Evolutionary conservation across 2,329 filamentous ascomycete genomes (phyloP).

Genomic region (Cadophora luteo-olivacea): DNA sequence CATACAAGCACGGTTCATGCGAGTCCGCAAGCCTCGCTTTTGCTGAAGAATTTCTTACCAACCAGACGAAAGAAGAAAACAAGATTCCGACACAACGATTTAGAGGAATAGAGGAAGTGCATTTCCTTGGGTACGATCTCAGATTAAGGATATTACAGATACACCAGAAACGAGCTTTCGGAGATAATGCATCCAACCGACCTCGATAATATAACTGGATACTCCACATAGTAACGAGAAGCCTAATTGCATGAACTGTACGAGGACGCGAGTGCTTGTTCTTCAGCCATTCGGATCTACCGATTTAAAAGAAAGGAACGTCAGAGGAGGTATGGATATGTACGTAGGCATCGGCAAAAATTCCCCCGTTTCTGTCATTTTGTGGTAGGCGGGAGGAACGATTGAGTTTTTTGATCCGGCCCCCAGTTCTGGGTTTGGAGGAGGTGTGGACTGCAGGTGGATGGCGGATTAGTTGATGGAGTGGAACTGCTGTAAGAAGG

Average conservation of each 20-base stretch:
- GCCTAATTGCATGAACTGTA: not conserved
- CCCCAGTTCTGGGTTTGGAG: not conserved
- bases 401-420: not conserved
- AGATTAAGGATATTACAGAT: too few relatives aligned
- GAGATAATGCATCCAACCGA: not conserved
- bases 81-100: too few relatives aligned
- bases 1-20: not conserved
- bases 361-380: not conserved
- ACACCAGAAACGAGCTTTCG: not conserved
- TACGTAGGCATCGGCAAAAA: slow-evolving; percentile 10
- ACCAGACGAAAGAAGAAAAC: too few relatives aligned
- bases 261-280: too few relatives aligned
- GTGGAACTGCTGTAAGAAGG: too few relatives aligned
- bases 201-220: not conserved
- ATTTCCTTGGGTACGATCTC: too few relatives aligned
- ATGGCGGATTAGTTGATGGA: not conserved
- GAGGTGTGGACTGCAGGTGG: not conserved
- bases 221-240: not conserved
- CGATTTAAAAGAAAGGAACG: too few relatives aligned
- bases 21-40: too few relatives aligned
- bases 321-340: not conserved
- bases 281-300: too few relatives aligned
- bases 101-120: too few relatives aligned
- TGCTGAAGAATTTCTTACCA: too few relatives aligned
- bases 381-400: not conserved